These are phyloP conservation scores for Beauveria asiatica DNA, from an alignment of 2,329 filamentous ascomycete genomes.

Conservation along the genomic window DNA sequence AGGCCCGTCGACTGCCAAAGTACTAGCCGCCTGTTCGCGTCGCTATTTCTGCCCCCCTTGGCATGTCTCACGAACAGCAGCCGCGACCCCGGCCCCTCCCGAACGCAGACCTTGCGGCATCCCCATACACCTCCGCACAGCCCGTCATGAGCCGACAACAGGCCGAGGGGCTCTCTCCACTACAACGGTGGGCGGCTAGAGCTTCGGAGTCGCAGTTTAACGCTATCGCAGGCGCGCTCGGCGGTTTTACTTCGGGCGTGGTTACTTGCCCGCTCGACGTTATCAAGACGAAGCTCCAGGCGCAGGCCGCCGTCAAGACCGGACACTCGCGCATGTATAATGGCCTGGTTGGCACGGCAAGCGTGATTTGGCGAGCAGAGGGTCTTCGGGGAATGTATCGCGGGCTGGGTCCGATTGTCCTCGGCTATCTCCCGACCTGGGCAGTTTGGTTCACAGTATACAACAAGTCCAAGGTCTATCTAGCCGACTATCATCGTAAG, in stretches of 20 bases:
- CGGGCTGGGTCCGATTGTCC: constrained; percentile 84
- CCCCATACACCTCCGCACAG: constrained; percentile 21
- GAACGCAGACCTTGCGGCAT: constrained; percentile 29
- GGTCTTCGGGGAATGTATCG: constrained; percentile 86
- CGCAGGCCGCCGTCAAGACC: constrained; percentile 56
- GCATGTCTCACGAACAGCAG: constrained; percentile 45
- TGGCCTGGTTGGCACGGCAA: constrained; percentile 78
- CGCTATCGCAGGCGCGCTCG: constrained; percentile 77
- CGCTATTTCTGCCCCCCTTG: constrained; percentile 13
- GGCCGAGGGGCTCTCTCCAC: constrained; percentile 27
- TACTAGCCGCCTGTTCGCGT: neutral
- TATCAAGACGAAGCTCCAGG: constrained; percentile 97
- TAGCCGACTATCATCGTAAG: constrained; percentile 58
- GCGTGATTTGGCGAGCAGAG: constrained; percentile 79
- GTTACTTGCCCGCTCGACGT: constrained; percentile 97
- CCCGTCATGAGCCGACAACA: constrained; percentile 12
- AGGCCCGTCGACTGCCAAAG: neutral
- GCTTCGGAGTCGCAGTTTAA: constrained; percentile 63
- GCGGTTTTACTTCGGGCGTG: constrained; percentile 86
- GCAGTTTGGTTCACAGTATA: constrained; percentile 97
- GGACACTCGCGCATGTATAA: constrained; percentile 61
- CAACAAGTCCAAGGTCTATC: constrained; percentile 72
- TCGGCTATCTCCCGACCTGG: constrained; percentile 96
- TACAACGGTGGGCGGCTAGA: constrained; percentile 47
- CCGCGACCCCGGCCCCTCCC: constrained; percentile 22